Base-by-base conservation (phyloP, 2,329 filamentous ascomycete genomes). In the Ceratocystis colombiana region DNA sequence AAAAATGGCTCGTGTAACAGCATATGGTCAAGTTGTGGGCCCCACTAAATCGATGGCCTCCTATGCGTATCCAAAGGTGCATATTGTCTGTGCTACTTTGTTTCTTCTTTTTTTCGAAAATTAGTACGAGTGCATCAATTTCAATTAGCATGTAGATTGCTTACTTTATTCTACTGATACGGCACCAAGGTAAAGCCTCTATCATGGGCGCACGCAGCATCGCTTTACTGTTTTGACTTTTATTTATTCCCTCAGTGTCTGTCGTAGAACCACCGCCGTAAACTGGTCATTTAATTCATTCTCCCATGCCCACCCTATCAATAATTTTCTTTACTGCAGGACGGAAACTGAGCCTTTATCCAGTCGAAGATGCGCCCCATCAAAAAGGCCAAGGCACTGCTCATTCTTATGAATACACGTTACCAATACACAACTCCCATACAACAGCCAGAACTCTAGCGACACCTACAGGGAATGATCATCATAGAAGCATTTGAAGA, bases 221-320 rank as follows among this genome's bases (percentile, higher is more conserved):
- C 4, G 17, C 61, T 50, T 15, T 20, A 7, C 30, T 65, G 28
- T 61, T 64, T 65, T 61, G 33, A 55, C 22, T 64, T 64, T 59
- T 63, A 57, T 67, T 67, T 41, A 62, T 57, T 67, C 55, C 44
- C 48, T 37, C 62, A 57, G 46, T 65, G 45, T 55, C 57, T 61
- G 25, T 64, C 53, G 8, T 62, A 46, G 28, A 15, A 61, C 17
- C 10, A 64, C 30, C 28, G 28, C 30, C 55, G 66, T 64, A 64
- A 64, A 55, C 55, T 45, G 64, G 55, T 50, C 65, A 67, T 67
- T 45, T 22, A 53, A 44, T 48, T 65, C 50, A 37, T 41, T 28
- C 37, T 22, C 45, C 37, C 20, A 15, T 41, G 10, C 37, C 37
- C 2, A 41, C 37, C 37, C 45, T 61, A 44, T 53, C 25, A 59